These are phyloP conservation scores for Podospora conica DNA, from an alignment of 495 filamentous ascomycete species.

Conservation along the genomic window DNA sequence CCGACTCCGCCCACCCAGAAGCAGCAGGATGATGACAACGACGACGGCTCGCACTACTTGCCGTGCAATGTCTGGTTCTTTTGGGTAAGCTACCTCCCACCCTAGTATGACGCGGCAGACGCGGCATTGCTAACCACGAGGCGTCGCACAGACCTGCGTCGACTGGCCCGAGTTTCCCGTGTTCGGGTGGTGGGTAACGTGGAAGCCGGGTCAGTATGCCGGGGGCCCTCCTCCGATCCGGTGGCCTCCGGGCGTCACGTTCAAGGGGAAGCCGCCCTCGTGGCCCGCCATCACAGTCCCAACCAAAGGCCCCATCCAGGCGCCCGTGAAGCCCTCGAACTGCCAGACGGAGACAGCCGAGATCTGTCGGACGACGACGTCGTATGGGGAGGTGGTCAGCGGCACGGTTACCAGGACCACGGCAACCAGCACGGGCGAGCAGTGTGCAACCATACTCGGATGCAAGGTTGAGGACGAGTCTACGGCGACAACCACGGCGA, in stretches of 20 bases:
- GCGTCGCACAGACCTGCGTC: background rate
- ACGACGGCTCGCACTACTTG: background rate
- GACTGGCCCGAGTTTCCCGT: conserved; percentile 2
- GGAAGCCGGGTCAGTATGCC: conserved; percentile 10
- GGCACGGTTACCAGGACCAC: background rate
- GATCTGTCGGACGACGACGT: conserved; percentile 6
- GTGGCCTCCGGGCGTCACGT: conserved; percentile 7
- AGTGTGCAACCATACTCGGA: conserved; percentile 8
- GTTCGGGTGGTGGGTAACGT: background rate
- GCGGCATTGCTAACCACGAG: background rate
- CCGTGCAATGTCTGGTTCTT: conserved; percentile 17
- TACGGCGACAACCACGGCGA: background rate
- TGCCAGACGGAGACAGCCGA: conserved; percentile 12
- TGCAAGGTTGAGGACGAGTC: conserved; percentile 1
- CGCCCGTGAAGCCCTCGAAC: background rate
- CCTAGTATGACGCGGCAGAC: background rate
- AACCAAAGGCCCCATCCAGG: conserved; percentile 6
- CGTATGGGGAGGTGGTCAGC: background rate
- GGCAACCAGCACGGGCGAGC: background rate
- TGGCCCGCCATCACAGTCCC: conserved; percentile 22
- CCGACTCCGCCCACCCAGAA: background rate
- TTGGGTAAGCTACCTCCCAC: background rate
- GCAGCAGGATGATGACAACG: background rate
- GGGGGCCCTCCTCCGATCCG: conserved; percentile 13
- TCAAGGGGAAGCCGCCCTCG: conserved; percentile 9